Evolutionary conservation across 2,329 filamentous ascomycete species (phyloP).

Genomic region (Huntiella savannae): DNA sequence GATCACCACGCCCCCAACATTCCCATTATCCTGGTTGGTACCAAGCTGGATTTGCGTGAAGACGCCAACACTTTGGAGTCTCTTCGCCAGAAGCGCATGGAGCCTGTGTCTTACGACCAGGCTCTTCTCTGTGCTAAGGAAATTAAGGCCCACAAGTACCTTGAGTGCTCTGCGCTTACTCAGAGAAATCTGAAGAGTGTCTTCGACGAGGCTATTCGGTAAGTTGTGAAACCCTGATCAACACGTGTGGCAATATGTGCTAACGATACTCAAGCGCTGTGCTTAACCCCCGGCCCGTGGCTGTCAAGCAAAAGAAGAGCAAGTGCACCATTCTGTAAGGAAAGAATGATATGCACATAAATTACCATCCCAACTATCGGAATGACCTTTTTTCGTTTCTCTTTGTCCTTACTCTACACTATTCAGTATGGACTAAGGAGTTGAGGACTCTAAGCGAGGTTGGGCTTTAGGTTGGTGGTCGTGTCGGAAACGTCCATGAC

Average conservation of each 20-base stretch:
- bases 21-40: constrained; percentile 90
- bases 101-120: constrained; percentile 89
- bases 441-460: not conserved
- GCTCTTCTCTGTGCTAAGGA: constrained; percentile 78
- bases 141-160: constrained; percentile 89
- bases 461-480: not conserved
- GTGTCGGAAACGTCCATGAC: too few species aligned
- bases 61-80: constrained; percentile 66
- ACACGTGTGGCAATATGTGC: not conserved
- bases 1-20: constrained; percentile 90
- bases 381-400: too few species aligned
- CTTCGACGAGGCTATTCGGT: constrained; percentile 97
- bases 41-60: constrained; percentile 88
- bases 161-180: constrained; percentile 92
- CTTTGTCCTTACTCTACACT: too few species aligned
- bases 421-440: too few species aligned
- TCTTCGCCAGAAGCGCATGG: constrained; percentile 82
- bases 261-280: constrained; percentile 39
- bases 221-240: constrained; percentile 11
- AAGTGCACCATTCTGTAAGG: constrained; percentile 53
- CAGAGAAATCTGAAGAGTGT: constrained; percentile 96
- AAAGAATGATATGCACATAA: not conserved
- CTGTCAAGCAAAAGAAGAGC: constrained; percentile 39
- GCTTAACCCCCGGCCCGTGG: constrained; percentile 44
- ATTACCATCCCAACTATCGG: not conserved